These are phyloP conservation scores for Deinandra increscens DNA, from an alignment of 129 eudicot genomes.

Conservation along the genomic window DNA sequence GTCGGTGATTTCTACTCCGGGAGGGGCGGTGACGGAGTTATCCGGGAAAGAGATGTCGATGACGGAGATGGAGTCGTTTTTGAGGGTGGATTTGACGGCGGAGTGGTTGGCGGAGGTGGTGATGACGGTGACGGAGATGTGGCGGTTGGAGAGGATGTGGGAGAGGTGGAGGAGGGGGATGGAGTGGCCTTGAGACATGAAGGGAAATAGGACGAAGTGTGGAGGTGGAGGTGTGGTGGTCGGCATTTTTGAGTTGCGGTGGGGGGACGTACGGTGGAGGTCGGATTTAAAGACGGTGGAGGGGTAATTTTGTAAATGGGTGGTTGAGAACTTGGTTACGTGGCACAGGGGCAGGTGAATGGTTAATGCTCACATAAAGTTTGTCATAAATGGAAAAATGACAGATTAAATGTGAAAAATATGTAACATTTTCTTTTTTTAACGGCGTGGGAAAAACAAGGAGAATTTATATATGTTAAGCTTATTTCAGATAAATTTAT, in stretches of 20 bases:
- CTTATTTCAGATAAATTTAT: no score
- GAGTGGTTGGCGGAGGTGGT: constrained; percentile 56
- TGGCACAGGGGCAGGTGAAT: no score
- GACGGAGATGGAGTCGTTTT: constrained; percentile 27
- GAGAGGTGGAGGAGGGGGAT: constrained; percentile 68
- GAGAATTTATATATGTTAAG: no score
- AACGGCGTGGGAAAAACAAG: no score
- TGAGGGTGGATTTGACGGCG: constrained; percentile 31
- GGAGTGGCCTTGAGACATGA: constrained; percentile 77
- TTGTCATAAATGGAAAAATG: no score
- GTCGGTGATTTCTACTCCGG: constrained; percentile 44
- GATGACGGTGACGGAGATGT: constrained; percentile 54
- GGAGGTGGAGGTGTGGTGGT: constrained; percentile 38
- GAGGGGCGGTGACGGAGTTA: constrained; percentile 28
- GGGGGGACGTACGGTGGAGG: background rate
- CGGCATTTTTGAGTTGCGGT: background rate
- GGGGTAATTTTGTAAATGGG: background rate
- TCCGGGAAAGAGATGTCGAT: constrained; percentile 48
- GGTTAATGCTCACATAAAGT: no score
- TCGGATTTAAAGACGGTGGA: constrained; percentile 7
- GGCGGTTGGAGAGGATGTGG: constrained; percentile 51
- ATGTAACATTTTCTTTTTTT: no score
- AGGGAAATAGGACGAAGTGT: constrained; percentile 62
- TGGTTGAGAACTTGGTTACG: no score
- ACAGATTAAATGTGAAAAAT: no score